Evolutionary conservation across 2,329 filamentous ascomycete genomes (phyloP), one percentile per base, ranked within the genome.

Genomic region (Aureobasidium melanogenum): DNA sequence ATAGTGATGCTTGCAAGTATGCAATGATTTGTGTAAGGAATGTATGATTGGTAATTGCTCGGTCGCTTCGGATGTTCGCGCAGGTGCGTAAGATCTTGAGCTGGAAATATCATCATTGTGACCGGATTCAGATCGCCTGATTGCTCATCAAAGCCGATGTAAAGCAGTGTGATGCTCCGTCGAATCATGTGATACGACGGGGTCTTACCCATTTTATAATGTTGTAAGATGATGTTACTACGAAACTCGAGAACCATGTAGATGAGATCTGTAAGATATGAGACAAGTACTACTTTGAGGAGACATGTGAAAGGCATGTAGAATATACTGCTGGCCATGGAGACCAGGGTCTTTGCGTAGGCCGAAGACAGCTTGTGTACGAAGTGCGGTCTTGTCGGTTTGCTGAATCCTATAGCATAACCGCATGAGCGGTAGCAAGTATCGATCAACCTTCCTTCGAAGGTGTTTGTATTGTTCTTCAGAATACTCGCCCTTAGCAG

Each of bases 361-460:
- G 15, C 81, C 71, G 47, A 84, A 84, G 28, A 76, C 73, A 3
- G 82, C 82, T 51, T 71, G 69, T 2, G 66, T 70, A 10, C 67
- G 65, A 5, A 69, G 60, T 1, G 67, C 66, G 1, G 76, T 79
- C 66, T 80, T 80, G 67, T 80, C 77, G 0, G 73, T 74, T 64
- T 80, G 78, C 63, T 80, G 79, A 51, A 80, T 76, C 36, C 78
- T 78, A 62, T 79, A 80, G 64, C 77, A 79, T 63, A 72, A 68
- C 73, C 75, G 80, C 77, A 80, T 80, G 44, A 80, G 66, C 1
- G 77, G 77, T 0, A 79, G 70, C 17, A 80, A 68, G 62, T 75
- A 78, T 19, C 70, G 70, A 63, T 80, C 77, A 19, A 77, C 72
- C 64, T 79, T 79, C 32, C 68, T 44, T 24, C 68, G 62, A 4